Conservation (phyloP, 2,329 filamentous ascomycete genomes). For the Fusarium neocosmosporiellum region DNA sequence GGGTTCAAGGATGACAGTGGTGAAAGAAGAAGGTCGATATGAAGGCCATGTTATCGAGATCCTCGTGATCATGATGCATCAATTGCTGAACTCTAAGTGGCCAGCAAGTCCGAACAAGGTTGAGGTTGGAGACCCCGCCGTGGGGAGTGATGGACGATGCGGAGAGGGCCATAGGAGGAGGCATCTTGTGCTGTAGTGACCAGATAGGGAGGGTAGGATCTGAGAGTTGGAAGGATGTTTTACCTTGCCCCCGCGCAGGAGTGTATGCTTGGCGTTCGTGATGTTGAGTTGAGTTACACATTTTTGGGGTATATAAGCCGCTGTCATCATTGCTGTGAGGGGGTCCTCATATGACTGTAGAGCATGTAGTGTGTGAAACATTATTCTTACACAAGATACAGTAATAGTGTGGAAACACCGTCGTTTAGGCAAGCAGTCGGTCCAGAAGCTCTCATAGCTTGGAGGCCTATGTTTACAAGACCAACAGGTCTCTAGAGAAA, state of each 20-base stretch:
- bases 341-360: background rate
- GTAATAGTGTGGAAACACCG: background rate
- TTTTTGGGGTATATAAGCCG: background rate
- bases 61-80: constrained; percentile 20
- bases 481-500: background rate
- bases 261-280: background rate
- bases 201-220: background rate
- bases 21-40: constrained; percentile 36
- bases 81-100: background rate
- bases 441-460: background rate
- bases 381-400: background rate
- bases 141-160: background rate
- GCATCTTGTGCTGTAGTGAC: background rate
- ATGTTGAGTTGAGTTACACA: background rate
- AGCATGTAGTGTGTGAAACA: background rate
- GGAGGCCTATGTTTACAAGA: background rate
- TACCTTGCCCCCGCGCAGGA: background rate
- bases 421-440: background rate
- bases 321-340: background rate
- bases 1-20: constrained; percentile 20
- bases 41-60: constrained; percentile 28
- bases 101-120: background rate
- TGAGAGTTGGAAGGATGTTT: background rate
- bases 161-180: background rate
- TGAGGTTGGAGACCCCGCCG: background rate